Base-by-base conservation (phyloP, 2,329 filamentous ascomycete genomes). In the Bipolaris oryzae region DNA sequence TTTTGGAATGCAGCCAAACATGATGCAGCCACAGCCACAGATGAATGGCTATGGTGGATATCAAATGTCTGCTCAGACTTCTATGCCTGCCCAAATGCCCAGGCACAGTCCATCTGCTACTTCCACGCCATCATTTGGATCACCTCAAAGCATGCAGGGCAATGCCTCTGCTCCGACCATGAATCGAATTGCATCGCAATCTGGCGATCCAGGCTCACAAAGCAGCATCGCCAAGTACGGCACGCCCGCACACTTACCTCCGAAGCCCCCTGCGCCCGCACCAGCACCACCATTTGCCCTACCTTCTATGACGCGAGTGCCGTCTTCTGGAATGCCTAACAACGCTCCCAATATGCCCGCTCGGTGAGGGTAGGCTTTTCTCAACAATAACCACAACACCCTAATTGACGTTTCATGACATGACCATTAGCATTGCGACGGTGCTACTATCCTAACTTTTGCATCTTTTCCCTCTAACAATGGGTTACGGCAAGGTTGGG, bases 191-290 rank as follows among this genome's bases (percentile, higher is more conserved):
- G 60, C 67, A 5, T 67, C 68, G 3, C 71, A 74, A 31, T 46
- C 63, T 18, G 55, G 62, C 25, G 61, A 66, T 20, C 58, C 65
- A 18, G 54, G 43, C 3, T 58, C 68, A 6, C 64, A 68, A 55
- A 82, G 78, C 67, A 81, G 79, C 62, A 81, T 85, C 50, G 81
- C 82, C n/a, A 84, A 84, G 62, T 85, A 81, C 73, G 83, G 82
- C 28, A 81, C 82, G 31, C 80, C 82, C 5, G 74, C 82, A 15
- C 81, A 82, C 48, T 74, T 85, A 41, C 83, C 83, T 44, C 79
- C 82, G 9, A 85, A 84, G 65, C 83, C 83, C 34, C 82, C 83
- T 38, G 80, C 82, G 44, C 74, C 80, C 3, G 71, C 57, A 13
- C 58, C 58, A 20, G 59, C 70, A 10, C 76, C 71, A 21, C 67